Evolutionary conservation across 306 rosid genomes (phyloP).

Genomic region (Amphicarpaea edgeworthii): DNA sequence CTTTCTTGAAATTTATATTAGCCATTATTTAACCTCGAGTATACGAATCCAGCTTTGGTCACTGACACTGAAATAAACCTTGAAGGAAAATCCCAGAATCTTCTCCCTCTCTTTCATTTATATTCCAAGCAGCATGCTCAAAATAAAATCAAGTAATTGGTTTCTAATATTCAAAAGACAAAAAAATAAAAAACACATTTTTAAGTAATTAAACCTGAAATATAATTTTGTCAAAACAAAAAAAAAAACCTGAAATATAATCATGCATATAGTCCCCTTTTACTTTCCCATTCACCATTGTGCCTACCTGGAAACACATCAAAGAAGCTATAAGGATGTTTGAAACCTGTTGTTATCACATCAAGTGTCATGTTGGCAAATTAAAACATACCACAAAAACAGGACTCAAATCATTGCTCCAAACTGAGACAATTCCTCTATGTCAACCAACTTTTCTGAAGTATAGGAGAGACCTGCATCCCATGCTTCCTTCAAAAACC

Average conservation of each 20-base stretch:
- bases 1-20: neutral
- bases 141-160: neutral
- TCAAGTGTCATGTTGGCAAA: neutral
- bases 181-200: neutral
- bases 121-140: neutral
- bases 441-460: constrained; percentile 49
- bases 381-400: constrained; percentile 50
- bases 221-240: no score
- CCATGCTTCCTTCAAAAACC: constrained; percentile 12
- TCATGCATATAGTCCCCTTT: constrained; percentile 7
- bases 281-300: constrained; percentile 53
- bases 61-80: neutral
- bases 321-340: neutral
- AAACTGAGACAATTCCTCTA: constrained; percentile 38
- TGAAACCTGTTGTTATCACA: constrained; percentile 13
- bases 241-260: constrained; percentile 48
- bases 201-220: constrained; percentile 44
- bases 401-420: constrained; percentile 13
- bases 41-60: no score
- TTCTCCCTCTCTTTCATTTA: neutral
- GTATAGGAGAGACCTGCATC: constrained; percentile 51
- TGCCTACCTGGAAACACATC: constrained; percentile 45
- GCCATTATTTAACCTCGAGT: neutral
- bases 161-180: neutral
- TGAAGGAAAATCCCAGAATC: neutral